A percentile compares a stretch with the other conserved stretches of the same genome.
Evolutionary conservation across 208 protist genomes (phyloP).

Genomic region (Trichomonas gallinae): DNA sequence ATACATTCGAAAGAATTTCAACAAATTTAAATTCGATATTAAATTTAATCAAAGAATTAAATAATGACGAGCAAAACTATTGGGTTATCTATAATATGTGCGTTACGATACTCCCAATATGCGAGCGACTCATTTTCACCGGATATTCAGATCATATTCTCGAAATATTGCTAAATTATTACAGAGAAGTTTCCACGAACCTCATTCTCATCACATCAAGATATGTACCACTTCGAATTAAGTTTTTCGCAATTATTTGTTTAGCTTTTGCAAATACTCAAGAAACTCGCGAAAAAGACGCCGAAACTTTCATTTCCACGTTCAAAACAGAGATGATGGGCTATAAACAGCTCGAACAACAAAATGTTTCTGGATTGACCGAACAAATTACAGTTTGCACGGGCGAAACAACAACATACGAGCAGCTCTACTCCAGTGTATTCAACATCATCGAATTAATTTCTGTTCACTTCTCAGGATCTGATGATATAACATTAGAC

Average conservation of each 20-base stretch:
- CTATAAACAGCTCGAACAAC: background rate
- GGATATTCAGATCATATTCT: constrained; percentile 21
- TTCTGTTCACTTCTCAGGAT: background rate
- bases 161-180: background rate
- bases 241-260: background rate
- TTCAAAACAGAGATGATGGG: background rate
- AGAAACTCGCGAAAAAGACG: background rate
- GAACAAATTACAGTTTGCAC: background rate
- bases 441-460: background rate
- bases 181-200: background rate
- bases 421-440: background rate
- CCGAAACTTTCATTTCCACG: background rate
- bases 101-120: background rate
- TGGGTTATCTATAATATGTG: constrained; percentile 15
- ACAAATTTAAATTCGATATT: background rate
- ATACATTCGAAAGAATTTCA: background rate
- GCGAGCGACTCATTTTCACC: background rate
- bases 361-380: background rate
- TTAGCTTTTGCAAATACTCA: background rate
- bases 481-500: background rate
- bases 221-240: background rate
- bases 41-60: background rate
- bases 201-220: background rate
- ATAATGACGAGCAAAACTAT: background rate
- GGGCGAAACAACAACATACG: background rate